A percentile compares a stretch with the other conserved stretches of the same genome.
These are phyloP conservation scores for Warburgia ugandensis DNA, from an alignment of 164 flowering plant species.

Conservation along the genomic window DNA sequence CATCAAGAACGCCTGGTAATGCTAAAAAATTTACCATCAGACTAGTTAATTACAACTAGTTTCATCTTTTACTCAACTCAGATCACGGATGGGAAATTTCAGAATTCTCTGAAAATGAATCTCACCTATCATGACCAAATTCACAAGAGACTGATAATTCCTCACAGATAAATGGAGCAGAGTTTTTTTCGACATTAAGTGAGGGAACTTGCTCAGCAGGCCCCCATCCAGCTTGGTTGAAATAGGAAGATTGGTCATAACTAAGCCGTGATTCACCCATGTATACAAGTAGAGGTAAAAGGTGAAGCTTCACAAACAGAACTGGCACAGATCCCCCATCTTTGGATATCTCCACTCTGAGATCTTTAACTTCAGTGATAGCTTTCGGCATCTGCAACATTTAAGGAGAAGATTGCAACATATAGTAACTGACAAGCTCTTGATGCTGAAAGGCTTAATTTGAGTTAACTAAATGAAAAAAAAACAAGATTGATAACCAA, in stretches of 20 bases:
- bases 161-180: constrained; percentile 70
- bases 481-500: not conserved
- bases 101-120: not conserved
- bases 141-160: constrained; percentile 70
- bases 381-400: constrained; percentile 72
- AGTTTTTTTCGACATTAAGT: constrained; percentile 31
- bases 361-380: constrained; percentile 69
- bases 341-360: constrained; percentile 73
- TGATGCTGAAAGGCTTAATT: not conserved
- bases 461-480: not conserved
- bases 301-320: constrained; percentile 59
- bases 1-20: not conserved
- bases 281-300: constrained; percentile 58
- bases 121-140: constrained; percentile 83
- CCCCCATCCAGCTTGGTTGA: constrained; percentile 29
- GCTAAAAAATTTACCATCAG: no score
- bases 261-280: constrained; percentile 52
- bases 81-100: not conserved
- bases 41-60: no score
- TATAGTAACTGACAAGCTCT: not conserved
- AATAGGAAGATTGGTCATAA: constrained; percentile 46
- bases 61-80: not conserved
- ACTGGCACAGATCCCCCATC: constrained; percentile 65
- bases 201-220: constrained; percentile 30
- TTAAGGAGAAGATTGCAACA: not conserved